Evolutionary conservation across 805 yeast species (phyloP), one percentile per base, ranked within the genome.

Genomic region (Maudiozyma saulgeensis): DNA sequence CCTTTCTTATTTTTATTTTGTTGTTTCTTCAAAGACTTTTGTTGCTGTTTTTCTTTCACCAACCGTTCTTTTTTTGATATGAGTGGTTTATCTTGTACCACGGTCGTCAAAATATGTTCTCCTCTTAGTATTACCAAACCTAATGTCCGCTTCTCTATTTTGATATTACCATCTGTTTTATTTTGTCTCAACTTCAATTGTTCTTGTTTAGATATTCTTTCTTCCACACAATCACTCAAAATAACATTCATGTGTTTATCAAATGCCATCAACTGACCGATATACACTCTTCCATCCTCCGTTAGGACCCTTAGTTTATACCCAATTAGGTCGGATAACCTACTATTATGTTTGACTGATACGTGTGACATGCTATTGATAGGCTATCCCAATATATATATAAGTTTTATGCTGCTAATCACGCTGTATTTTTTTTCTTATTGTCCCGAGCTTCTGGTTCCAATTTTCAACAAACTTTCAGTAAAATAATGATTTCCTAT

Each of bases 171-270:
- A 52, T 63, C 46, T 3, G 42, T 45, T 13, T 47, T 44, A 2
- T 23, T 44, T 26, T 12, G 13, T 35, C 68, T 61, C 40, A 73
- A 56, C 38, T 70, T 72, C 41, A 56, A 61, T 41, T 70, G 49
- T 19, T 72, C 69, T 53, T 80, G 80, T 57, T 80, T 82, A 4
- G 95, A 81, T 11, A 82, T 67, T 55, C 97, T 74, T 59, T 80
- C 80, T 63, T 91, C 99, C 59, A 87, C 89, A 41, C 93, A 79
- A 54, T 90, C 93, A 12, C 85, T 76, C 32, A 91, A 69, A 13
- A 93, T 96, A 16, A 91, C 63, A 65, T 91, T 91, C 83, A 90
- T 82, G 63, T 84, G 85, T 61, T 83, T 83, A 66, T 93, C 99
- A 64, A 87, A 91, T 7, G 98, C 89, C 53, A 90, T 68, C 47